These are phyloP conservation scores for Globisporangium radiosum DNA, from an alignment of 352 stramenopile genomes.

Conservation along the genomic window DNA sequence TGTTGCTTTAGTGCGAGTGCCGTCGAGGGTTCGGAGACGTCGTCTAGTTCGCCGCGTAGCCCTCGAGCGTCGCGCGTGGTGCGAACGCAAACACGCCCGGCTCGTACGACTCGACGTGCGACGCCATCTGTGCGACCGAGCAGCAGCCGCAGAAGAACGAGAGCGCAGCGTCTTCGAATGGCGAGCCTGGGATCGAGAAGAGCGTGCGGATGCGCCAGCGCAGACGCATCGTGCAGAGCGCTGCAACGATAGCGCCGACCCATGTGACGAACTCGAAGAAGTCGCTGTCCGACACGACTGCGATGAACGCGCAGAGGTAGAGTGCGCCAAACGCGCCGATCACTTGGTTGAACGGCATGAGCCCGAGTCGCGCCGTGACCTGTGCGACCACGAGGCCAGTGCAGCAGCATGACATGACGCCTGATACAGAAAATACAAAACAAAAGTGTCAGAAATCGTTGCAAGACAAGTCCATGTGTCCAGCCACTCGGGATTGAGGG, in stretches of 20 bases:
- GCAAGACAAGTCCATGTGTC: too few relatives aligned
- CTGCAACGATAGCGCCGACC: slow-evolving; percentile 27
- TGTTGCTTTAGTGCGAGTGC: too few relatives aligned
- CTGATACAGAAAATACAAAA: slow-evolving; percentile 13
- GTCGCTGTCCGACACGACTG: slow-evolving; percentile 15
- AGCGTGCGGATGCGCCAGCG: slow-evolving; percentile 54
- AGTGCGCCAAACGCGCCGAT: slow-evolving; percentile 38
- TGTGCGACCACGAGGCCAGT: slow-evolving; percentile 54
- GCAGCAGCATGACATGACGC: slow-evolving; percentile 62
- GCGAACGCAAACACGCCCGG: slow-evolving; percentile 50
- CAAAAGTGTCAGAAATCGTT: too few relatives aligned
- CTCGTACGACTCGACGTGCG: slow-evolving; percentile 76
- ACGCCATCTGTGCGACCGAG: slow-evolving; percentile 73
- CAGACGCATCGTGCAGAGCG: slow-evolving; percentile 38
- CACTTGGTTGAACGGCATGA: slow-evolving; percentile 53
- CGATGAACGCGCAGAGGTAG: slow-evolving; percentile 45
- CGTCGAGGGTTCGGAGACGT: too few relatives aligned
- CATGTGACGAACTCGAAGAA: slow-evolving; percentile 29
- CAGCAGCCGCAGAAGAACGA: slow-evolving; percentile 64
- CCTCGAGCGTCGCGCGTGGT: slow-evolving; percentile 55
- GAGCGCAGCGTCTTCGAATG: slow-evolving; percentile 38
- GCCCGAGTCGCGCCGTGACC: slow-evolving; percentile 47
- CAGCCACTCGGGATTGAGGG: too few relatives aligned
- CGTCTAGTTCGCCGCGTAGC: slow-evolving; percentile 34
- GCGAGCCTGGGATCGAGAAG: slow-evolving; percentile 58